These are phyloP conservation scores for Fibroporia radiculosa DNA, from an alignment of 768 basidiomycete species.

Conservation along the genomic window DNA sequence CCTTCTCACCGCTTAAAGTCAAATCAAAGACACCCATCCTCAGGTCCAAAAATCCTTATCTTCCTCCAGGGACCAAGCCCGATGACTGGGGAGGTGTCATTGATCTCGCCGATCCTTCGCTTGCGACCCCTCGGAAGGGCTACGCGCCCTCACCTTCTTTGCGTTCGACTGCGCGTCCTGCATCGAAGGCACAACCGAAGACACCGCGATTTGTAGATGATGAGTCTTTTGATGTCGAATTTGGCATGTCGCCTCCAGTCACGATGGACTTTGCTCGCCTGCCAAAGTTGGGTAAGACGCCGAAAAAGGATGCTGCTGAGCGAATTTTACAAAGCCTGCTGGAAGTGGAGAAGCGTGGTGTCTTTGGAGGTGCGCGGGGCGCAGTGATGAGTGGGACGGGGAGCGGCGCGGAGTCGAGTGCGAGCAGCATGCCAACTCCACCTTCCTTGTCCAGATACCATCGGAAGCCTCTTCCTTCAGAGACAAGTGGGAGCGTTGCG, in stretches of 20 bases:
- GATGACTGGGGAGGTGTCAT: slow-evolving; percentile 67
- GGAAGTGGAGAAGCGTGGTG: slow-evolving; percentile 15
- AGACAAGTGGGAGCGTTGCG: slow-evolving; percentile 36
- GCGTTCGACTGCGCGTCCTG: slow-evolving; percentile 6
- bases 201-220: slow-evolving; percentile 19
- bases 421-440: slow-evolving; percentile 62
- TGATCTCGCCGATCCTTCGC: slow-evolving; percentile 53
- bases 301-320: slow-evolving; percentile 61
- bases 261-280: slow-evolving; percentile 43
- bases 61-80: slow-evolving; percentile 42
- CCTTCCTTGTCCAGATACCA: slow-evolving; percentile 66
- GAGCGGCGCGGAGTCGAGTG: slow-evolving; percentile 41
- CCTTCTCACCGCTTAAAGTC: slow-evolving; percentile 44
- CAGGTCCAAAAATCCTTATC: slow-evolving; percentile 52
- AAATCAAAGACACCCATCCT: slow-evolving; percentile 53
- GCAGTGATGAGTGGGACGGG: slow-evolving; percentile 4
- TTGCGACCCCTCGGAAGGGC: slow-evolving; percentile 37
- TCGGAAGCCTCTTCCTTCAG: slow-evolving; percentile 28
- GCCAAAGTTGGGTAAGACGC: slow-evolving; percentile 49
- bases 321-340: slow-evolving; percentile 62
- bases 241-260: slow-evolving; percentile 46
- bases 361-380: slow-evolving; percentile 3
- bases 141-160: slow-evolving; percentile 7
- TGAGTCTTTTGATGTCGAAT: slow-evolving; percentile 28
- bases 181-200: slow-evolving; percentile 1